These are phyloP conservation scores for Balansia obtecta DNA, from an alignment of 2,329 filamentous ascomycete species.

Conservation along the genomic window DNA sequence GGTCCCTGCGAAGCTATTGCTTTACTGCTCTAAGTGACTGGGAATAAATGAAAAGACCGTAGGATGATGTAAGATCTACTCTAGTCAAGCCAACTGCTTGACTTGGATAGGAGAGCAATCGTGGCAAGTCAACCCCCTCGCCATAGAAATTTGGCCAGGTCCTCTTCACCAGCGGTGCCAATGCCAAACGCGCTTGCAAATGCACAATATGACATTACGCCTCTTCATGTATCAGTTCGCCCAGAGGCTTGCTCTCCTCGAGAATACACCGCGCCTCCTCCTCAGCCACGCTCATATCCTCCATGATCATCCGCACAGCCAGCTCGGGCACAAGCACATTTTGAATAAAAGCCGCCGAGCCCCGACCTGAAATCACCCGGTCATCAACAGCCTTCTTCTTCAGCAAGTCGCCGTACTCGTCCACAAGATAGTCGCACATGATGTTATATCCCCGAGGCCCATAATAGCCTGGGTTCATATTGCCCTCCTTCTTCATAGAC, in stretches of 20 bases:
- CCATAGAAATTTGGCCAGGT: too few species aligned
- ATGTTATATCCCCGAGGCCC: slow-evolving; percentile 58
- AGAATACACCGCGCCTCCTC: slow-evolving; percentile 42
- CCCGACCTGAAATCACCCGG: slow-evolving; percentile 51
- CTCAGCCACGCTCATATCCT: slow-evolving; percentile 37
- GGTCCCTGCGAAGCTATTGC: slow-evolving; percentile 25
- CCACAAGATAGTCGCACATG: slow-evolving; percentile 60
- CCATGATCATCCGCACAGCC: slow-evolving; percentile 39
- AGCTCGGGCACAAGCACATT: slow-evolving; percentile 66
- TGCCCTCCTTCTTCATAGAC: slow-evolving; percentile 45
- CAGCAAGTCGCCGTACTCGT: slow-evolving; percentile 44
- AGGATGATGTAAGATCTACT: not conserved
- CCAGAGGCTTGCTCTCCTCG: slow-evolving; percentile 53
- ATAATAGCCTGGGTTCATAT: slow-evolving; percentile 69
- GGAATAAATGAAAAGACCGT: not conserved
- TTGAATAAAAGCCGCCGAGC: slow-evolving; percentile 58
- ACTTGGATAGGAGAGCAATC: not conserved
- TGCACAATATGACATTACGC: slow-evolving; percentile 9
- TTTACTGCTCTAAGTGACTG: slow-evolving; percentile 14
- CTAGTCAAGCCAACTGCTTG: not conserved
- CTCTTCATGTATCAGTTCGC: slow-evolving; percentile 56
- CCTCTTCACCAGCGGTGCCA: not conserved
- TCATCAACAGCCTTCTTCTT: slow-evolving; percentile 52
- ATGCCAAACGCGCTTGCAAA: not conserved
- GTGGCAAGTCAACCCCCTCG: not conserved